Conservation (phyloP, 106 monocot genomes). For the Cymbidium sinense region DNA sequence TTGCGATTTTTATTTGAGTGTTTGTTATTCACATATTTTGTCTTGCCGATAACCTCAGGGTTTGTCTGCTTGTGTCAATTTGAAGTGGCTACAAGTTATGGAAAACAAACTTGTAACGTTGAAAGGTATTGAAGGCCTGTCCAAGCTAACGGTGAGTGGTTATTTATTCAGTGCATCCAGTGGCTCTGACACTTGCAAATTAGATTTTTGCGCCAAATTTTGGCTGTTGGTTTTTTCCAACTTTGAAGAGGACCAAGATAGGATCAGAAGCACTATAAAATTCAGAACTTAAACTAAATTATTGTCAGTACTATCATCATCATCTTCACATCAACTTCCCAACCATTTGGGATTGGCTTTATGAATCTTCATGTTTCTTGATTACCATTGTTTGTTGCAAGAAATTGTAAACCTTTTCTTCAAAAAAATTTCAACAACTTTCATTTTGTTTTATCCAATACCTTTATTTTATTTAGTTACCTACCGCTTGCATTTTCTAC, state of each 20-base stretch:
- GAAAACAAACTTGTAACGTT: slow-evolving; percentile 84
- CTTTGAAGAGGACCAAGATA: not conserved
- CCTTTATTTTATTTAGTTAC: not conserved
- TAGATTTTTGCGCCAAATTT: not conserved
- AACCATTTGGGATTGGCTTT: not conserved
- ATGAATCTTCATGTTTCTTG: not conserved
- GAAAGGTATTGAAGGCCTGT: slow-evolving; percentile 73
- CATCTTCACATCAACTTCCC: not conserved
- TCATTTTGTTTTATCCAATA: no score
- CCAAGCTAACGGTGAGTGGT: slow-evolving; percentile 17
- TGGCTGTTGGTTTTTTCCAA: not conserved
- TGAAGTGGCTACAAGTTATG: slow-evolving; percentile 80
- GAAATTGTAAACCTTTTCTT: no score
- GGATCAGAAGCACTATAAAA: not conserved
- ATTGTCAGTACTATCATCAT: not conserved
- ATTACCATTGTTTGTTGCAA: no score
- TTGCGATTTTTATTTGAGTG: not conserved
- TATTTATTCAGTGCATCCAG: not conserved
- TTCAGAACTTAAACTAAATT: not conserved
- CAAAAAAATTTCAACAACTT: no score
- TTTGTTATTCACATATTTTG: not conserved
- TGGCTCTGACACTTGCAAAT: not conserved
- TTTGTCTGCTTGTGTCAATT: slow-evolving; percentile 50
- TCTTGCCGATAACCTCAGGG: slow-evolving; percentile 25
- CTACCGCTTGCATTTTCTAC: not conserved